phyloP scores from a whole-genome alignment of 2,329 filamentous ascomycete species.

The Aspergillus neotritici region DNA sequence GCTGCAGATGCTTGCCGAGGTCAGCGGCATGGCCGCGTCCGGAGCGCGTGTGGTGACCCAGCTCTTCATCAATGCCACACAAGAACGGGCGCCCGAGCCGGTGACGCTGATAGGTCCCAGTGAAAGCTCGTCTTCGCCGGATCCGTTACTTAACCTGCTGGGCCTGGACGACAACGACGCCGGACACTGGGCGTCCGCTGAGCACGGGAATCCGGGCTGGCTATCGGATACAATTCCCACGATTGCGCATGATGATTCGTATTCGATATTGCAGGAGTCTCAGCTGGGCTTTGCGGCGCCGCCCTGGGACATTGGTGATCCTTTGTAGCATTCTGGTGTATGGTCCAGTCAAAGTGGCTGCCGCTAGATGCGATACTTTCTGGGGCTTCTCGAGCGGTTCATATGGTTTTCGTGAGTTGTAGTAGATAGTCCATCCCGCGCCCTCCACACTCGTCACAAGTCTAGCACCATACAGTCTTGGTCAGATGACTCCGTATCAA shows the following conservation, averaged over 20 bases:
- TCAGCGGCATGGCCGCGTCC: constrained; percentile 7
- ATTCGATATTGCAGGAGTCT: neutral
- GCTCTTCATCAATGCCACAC: constrained; percentile 2
- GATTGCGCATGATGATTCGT: neutral
- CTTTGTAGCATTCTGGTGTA: neutral
- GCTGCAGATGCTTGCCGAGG: constrained; percentile 5
- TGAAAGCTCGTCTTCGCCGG: neutral
- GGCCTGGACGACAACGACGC: neutral
- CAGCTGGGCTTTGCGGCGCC: neutral
- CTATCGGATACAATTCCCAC: neutral
- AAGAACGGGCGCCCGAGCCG: neutral
- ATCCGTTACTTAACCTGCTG: neutral
- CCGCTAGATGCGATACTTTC: no score
- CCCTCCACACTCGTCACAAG: no score
- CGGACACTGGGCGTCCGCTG: neutral
- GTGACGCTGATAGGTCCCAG: neutral
- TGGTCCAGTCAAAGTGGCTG: no score
- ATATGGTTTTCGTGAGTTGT: no score
- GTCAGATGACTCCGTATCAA: neutral
- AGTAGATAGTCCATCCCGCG: no score
- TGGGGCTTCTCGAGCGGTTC: no score
- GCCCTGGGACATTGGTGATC: neutral
- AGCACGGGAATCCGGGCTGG: neutral
- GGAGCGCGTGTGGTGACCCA: constrained; percentile 4
- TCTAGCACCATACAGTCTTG: constrained; percentile 1